phyloP scores from a whole-genome alignment of 2,329 filamentous ascomycete genomes.

The Akanthomyces uredinophilus region DNA sequence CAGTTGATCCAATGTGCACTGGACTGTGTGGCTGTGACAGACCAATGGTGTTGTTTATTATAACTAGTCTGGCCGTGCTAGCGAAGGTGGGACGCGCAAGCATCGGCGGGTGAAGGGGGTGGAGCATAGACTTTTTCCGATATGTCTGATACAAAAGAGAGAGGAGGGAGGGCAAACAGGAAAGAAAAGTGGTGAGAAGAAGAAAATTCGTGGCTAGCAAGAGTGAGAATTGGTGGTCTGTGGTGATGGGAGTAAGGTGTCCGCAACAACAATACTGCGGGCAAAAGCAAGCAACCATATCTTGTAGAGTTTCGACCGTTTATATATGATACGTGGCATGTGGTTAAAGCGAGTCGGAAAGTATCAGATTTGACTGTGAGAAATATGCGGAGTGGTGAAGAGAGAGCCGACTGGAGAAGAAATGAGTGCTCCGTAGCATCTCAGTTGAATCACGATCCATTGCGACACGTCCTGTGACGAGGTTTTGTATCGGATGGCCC shows the following conservation, averaged over 20 bases:
- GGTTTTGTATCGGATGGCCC: background rate
- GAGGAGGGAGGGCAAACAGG: background rate
- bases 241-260: too few relatives aligned
- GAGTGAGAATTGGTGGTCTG: background rate
- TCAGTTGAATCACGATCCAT: background rate
- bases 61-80: background rate
- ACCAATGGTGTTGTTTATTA: background rate
- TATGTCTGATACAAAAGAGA: background rate
- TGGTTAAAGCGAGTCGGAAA: too few relatives aligned
- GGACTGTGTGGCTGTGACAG: too few relatives aligned
- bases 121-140: background rate
- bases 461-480: background rate
- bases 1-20: too few relatives aligned
- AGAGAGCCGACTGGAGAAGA: too few relatives aligned
- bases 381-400: too few relatives aligned
- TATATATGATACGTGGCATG: too few relatives aligned
- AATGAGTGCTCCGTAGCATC: too few relatives aligned
- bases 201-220: background rate
- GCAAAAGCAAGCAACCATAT: too few relatives aligned
- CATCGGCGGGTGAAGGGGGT: background rate
- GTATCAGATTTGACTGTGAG: too few relatives aligned
- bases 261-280: too few relatives aligned
- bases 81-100: slow-evolving; percentile 2
- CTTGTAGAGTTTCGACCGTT: too few relatives aligned
- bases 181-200: background rate